Percentiles rank a stretch among this genome's conserved stretches.
These are phyloP conservation scores for Graphium sp. DNA, from an alignment of 2,329 filamentous ascomycete species.

Conservation along the genomic window DNA sequence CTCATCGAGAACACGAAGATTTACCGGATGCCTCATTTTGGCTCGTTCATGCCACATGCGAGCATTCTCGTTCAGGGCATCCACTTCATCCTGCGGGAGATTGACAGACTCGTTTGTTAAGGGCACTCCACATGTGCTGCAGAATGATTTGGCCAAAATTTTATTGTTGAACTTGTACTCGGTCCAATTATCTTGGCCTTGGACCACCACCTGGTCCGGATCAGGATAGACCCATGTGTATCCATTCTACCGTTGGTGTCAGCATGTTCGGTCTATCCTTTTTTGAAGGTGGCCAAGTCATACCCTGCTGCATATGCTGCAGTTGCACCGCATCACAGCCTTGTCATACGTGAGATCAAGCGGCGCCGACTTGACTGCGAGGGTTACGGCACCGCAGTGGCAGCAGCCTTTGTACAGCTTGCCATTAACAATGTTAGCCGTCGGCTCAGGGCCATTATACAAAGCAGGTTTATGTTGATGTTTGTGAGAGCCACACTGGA, in stretches of 20 bases:
- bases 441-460: constrained; percentile 23
- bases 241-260: constrained; percentile 16
- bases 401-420: constrained; percentile 30
- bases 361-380: constrained; percentile 23
- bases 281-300: constrained; percentile 4
- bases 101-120: constrained; percentile 15
- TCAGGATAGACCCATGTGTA: constrained; percentile 26
- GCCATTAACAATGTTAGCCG: constrained; percentile 16
- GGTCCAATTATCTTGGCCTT: constrained; percentile 20
- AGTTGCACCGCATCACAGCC: constrained; percentile 31
- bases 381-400: constrained; percentile 30
- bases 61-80: constrained; percentile 10
- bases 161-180: constrained; percentile 17
- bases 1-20: constrained; percentile 19
- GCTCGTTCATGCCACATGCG: constrained; percentile 6
- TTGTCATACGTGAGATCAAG: constrained; percentile 19
- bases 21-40: constrained; percentile 14
- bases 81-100: constrained; percentile 17
- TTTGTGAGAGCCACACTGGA: constrained; percentile 17
- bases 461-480: constrained; percentile 15
- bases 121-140: constrained; percentile 27
- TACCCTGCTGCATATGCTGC: constrained; percentile 29
- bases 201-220: constrained; percentile 19
- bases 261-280: not conserved
- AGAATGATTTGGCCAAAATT: constrained; percentile 24